Base-by-base conservation (phyloP, 192 early-diverging fungal genomes). In the Diversispora eburnea region DNA sequence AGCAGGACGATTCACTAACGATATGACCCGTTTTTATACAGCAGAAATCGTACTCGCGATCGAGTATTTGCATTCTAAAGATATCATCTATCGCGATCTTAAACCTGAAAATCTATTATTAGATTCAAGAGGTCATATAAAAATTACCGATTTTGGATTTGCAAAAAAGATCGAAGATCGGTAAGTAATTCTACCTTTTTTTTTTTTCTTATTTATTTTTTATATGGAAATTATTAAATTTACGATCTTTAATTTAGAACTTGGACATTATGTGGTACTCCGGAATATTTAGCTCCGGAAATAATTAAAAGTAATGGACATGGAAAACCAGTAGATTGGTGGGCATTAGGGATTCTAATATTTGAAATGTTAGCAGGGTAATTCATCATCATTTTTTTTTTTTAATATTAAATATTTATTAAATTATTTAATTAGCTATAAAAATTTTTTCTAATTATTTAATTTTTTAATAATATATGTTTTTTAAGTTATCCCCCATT, bases 291-390 rank as follows among this genome's bases (percentile, higher is more conserved):
- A 56, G 97, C 97, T 52, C 97, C 97, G 15, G 92, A 92, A 81
- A 99, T 99, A 69, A 99, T 99, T 83, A 93, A 96, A 82, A 90
- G 89, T 73, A 95, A 94, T 84, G 97, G 97, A n/a, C 95, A 99
- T 77, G 94, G 95, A 19, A 97, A 96, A 77, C 91, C 97, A 5
- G 97, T 99, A 8, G 97, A 99, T 80, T 99, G 97, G 97, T 99
- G 97, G 97, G 95, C 95, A 25, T 84, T 99, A 51, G 97, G 97
- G 55, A 97, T 99, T 67, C 82, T 99, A 48, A 94, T 97, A 54
- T 99, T 95, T 79, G 97, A 99, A 79, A 99, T 99, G 97, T 85
- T 99, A 71, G 94, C 93, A 33, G 96, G 96, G 82, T 92, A 88
- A 33, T 33, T 33, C 25, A 1, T 33, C 25, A 33, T 1, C 2